Evolutionary conservation across 495 filamentous ascomycete species (phyloP).

Genomic region (Penicillium canariense): DNA sequence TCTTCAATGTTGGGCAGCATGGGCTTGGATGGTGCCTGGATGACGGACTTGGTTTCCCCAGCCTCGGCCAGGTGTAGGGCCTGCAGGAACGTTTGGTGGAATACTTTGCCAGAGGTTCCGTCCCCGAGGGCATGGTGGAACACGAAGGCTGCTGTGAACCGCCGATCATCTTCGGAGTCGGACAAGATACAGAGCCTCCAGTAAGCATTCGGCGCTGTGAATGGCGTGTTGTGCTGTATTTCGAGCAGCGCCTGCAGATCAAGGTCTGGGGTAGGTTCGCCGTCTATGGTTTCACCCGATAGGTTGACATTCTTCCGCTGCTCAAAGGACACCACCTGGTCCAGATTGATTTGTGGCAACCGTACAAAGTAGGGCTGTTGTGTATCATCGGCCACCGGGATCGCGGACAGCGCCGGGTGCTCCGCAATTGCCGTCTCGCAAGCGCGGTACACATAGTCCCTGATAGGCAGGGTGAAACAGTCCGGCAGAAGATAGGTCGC

Average conservation of each 20-base stretch:
- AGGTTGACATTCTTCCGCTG: conserved; percentile 16
- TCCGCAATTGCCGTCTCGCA: conserved; percentile 36
- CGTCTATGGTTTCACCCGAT: not conserved
- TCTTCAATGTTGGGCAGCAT: conserved; percentile 33
- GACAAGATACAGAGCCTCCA: conserved; percentile 41
- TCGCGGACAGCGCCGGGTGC: conserved; percentile 44
- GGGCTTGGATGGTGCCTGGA: conserved; percentile 26
- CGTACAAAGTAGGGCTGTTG: conserved; percentile 44
- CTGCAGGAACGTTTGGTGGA: conserved; percentile 31
- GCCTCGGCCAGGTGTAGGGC: conserved; percentile 19
- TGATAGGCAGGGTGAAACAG: conserved; percentile 26
- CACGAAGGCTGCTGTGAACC: conserved; percentile 37
- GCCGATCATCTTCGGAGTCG: conserved; percentile 15
- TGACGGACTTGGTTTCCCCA: conserved; percentile 20
- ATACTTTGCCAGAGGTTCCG: conserved; percentile 36
- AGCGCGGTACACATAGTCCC: conserved; percentile 37
- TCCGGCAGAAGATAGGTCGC: conserved; percentile 38
- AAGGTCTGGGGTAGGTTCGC: conserved; percentile 22
- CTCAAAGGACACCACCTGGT: conserved; percentile 32
- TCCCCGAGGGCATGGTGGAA: conserved; percentile 40
- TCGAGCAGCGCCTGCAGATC: conserved; percentile 38
- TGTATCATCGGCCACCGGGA: conserved; percentile 40
- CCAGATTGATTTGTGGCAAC: conserved; percentile 42
- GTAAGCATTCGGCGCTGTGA: conserved; percentile 29
- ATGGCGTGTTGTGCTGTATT: conserved; percentile 36